These are phyloP conservation scores for Diaporthe citriasiana DNA, from an alignment of 2,329 filamentous ascomycete genomes.

Conservation along the genomic window DNA sequence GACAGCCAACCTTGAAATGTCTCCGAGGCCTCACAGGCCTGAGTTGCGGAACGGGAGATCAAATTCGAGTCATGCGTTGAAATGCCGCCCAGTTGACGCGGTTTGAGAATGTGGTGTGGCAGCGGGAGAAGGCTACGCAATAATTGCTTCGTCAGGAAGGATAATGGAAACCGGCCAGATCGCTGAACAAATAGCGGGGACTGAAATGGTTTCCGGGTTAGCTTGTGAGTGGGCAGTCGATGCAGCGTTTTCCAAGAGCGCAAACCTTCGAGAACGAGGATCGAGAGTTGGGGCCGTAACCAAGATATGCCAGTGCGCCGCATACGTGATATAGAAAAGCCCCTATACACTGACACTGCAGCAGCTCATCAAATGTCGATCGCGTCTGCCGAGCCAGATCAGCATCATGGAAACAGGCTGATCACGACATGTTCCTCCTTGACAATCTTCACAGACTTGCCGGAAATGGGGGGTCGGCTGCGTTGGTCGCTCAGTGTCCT, in stretches of 20 bases:
- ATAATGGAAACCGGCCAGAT: neutral
- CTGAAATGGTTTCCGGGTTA: neutral
- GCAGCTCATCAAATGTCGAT: conserved; percentile 12
- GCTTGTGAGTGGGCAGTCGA: neutral
- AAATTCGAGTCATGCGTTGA: conserved; percentile 33
- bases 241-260: neutral
- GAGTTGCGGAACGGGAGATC: conserved; percentile 18
- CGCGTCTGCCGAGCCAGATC: conserved; percentile 34
- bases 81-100: neutral
- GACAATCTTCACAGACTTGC: neutral
- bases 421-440: conserved; percentile 1
- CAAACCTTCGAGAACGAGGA: neutral
- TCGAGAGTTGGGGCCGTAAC: neutral
- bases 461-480: neutral
- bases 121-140: neutral
- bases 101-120: neutral
- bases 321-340: conserved; percentile 12
- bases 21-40: conserved; percentile 10
- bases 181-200: neutral
- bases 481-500: neutral
- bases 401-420: conserved; percentile 27
- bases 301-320: conserved; percentile 19
- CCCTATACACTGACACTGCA: conserved; percentile 8
- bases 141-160: neutral
- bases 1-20: conserved; percentile 30